phyloP scores from a whole-genome alignment of 148 eudicot species.

The Camellia japonica region DNA sequence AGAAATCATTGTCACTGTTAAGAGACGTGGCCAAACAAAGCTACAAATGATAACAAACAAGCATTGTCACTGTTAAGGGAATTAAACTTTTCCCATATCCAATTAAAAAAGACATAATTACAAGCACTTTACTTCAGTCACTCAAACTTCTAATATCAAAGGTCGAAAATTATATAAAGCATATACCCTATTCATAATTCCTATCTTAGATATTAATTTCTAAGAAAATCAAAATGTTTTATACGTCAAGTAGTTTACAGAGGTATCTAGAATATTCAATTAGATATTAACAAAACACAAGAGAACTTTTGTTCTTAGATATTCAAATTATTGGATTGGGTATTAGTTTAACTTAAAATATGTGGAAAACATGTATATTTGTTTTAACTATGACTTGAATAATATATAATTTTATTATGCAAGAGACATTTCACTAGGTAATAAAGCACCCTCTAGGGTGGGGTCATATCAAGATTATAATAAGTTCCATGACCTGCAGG shows the following conservation, averaged over 20 bases:
- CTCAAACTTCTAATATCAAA: not conserved
- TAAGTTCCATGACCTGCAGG: not conserved
- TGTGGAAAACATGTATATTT: not conserved
- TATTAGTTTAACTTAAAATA: not conserved
- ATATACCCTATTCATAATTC: not conserved
- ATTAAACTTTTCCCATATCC: not conserved
- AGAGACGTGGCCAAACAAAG: not conserved
- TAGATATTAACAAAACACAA: not conserved
- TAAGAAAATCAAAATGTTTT: not conserved
- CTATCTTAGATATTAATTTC: not conserved
- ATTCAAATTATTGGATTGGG: not conserved
- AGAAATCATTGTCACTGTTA: not conserved
- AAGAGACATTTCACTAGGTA: not conserved
- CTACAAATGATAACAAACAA: not conserved
- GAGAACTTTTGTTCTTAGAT: not conserved
- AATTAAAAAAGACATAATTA: not conserved
- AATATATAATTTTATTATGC: no score
- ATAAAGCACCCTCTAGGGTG: not conserved
- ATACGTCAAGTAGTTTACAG: not conserved
- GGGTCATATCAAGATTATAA: not conserved
- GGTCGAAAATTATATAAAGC: not conserved
- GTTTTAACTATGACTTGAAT: no score
- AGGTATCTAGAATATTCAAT: not conserved
- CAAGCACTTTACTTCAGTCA: not conserved
- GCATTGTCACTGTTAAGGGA: not conserved